Percentiles rank a stretch among this genome's conserved stretches.
phyloP scores from a whole-genome alignment of 1,139 yeast genomes.

The Taphrina populina region DNA sequence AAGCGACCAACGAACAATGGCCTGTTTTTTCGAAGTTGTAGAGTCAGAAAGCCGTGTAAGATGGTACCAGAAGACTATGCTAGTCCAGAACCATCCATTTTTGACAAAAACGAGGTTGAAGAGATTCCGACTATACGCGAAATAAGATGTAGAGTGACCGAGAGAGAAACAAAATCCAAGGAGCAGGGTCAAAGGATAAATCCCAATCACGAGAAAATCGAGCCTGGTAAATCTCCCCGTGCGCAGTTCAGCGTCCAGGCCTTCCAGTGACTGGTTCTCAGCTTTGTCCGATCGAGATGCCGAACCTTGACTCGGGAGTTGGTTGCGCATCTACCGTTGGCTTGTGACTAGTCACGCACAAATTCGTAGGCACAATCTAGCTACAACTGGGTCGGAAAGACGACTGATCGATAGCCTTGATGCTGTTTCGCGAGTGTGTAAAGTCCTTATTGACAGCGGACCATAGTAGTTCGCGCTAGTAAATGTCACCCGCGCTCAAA shows the following conservation, averaged over 20 bases:
- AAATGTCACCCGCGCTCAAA: no score
- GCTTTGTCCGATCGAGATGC: no score
- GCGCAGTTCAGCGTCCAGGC: background rate
- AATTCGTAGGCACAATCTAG: no score
- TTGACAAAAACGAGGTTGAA: slow-evolving; percentile 76
- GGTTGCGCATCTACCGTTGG: no score
- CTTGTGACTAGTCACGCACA: no score
- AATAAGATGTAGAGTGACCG: slow-evolving; percentile 43
- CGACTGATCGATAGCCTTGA: no score
- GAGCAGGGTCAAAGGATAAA: slow-evolving; percentile 24
- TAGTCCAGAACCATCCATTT: slow-evolving; percentile 92
- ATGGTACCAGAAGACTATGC: slow-evolving; percentile 48
- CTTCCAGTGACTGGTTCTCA: background rate
- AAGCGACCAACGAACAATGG: slow-evolving; percentile 47
- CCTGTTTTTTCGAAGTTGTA: slow-evolving; percentile 31
- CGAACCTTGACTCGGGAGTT: no score
- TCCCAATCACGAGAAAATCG: slow-evolving; percentile 20
- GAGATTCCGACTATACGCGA: slow-evolving; percentile 62
- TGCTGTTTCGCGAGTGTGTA: no score
- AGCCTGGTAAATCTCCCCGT: slow-evolving; percentile 16
- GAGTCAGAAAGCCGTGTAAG: slow-evolving; percentile 36
- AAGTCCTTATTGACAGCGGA: no score
- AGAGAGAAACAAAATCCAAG: slow-evolving; percentile 29
- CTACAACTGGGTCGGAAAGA: no score
- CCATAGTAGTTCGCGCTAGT: no score